These are phyloP conservation scores for Ramaria rubella DNA, from an alignment of 768 basidiomycete species.

Conservation along the genomic window DNA sequence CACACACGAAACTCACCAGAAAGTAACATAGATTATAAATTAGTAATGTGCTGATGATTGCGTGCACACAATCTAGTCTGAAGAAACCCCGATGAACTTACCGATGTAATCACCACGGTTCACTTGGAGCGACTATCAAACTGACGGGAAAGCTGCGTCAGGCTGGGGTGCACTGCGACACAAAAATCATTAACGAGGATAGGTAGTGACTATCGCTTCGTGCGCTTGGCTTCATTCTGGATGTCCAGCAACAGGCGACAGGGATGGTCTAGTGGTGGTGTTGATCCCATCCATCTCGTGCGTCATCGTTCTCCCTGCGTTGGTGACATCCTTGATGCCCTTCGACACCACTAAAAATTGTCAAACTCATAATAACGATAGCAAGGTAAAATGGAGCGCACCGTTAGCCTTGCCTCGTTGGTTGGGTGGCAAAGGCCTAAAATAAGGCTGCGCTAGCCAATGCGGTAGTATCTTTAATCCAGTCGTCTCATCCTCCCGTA, in stretches of 20 bases:
- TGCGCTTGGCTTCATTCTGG: neutral
- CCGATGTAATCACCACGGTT: too few species aligned
- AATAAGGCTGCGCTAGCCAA: slow-evolving; percentile 70
- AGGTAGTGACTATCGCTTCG: neutral
- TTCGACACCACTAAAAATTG: neutral
- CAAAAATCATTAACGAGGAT: too few species aligned
- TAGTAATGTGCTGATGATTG: too few species aligned
- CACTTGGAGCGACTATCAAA: too few species aligned
- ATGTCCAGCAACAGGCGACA: neutral
- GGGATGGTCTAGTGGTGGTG: neutral
- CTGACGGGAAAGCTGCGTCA: too few species aligned
- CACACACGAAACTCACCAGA: too few species aligned
- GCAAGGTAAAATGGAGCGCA: neutral
- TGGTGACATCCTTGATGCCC: neutral
- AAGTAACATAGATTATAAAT: too few species aligned
- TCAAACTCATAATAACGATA: neutral
- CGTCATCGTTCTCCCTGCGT: neutral
- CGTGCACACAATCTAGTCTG: too few species aligned
- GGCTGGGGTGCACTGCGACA: too few species aligned
- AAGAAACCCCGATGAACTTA: too few species aligned
- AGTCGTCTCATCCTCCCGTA: slow-evolving; percentile 37
- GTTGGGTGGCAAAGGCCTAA: slow-evolving; percentile 35
- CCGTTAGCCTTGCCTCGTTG: neutral
- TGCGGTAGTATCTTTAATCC: slow-evolving; percentile 53
- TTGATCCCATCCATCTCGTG: neutral